Evolutionary conservation across 1,284 basidiomycete genomes (phyloP).

Genomic region (Ceratorhiza oryzae-sativae): DNA sequence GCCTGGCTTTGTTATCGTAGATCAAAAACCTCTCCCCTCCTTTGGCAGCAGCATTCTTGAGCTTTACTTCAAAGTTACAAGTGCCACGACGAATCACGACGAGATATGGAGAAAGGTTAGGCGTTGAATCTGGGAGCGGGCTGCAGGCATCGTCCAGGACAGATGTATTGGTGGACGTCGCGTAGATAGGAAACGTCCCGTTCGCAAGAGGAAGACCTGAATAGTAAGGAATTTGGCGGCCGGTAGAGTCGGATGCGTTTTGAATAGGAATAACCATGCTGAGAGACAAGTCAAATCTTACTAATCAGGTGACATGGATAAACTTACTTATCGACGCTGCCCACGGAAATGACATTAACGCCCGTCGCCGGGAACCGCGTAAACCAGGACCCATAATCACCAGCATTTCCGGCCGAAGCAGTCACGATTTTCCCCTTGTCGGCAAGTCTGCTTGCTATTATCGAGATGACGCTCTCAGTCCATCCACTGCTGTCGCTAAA

Average conservation of each 20-base stretch:
- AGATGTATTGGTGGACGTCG: conserved; percentile 45
- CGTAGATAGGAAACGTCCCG: conserved; percentile 44
- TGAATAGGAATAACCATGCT: not conserved
- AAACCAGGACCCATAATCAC: conserved; percentile 41
- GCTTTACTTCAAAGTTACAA: conserved; percentile 59
- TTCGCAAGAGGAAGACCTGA: conserved; percentile 39
- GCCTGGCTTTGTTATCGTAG: conserved; percentile 52
- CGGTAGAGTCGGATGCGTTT: not conserved
- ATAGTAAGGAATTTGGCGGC: not conserved
- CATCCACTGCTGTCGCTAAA: conserved; percentile 52
- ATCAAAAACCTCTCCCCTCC: conserved; percentile 59
- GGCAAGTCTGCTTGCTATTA: conserved; percentile 50
- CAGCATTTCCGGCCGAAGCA: conserved; percentile 42
- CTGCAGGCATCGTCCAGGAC: conserved; percentile 61
- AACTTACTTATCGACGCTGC: conserved; percentile 40
- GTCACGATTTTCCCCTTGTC: conserved; percentile 49
- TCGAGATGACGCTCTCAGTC: conserved; percentile 49
- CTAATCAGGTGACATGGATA: not conserved
- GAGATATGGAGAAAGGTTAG: conserved; percentile 58
- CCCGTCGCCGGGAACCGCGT: conserved; percentile 38
- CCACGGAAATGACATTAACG: conserved; percentile 40
- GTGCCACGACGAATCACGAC: conserved; percentile 62
- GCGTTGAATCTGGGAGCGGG: conserved; percentile 60
- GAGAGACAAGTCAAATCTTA: not conserved
- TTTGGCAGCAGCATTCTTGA: conserved; percentile 60